Evolutionary conservation across 495 filamentous ascomycete species (phyloP).

Genomic region (Rostrohypoxylon terebratum): DNA sequence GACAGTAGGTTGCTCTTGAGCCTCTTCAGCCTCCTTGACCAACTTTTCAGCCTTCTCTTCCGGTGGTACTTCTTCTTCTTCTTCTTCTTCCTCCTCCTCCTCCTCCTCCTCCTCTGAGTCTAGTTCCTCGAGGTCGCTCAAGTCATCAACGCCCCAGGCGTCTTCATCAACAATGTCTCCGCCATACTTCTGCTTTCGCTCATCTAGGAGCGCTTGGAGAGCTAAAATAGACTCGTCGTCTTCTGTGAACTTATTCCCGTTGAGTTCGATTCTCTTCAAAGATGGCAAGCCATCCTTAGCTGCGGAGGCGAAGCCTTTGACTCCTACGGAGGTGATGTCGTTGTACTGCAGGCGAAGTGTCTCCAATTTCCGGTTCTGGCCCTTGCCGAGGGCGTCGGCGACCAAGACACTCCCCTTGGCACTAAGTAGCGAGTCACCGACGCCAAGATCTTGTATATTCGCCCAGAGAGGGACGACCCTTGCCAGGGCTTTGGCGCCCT

Average conservation of each 20-base stretch:
- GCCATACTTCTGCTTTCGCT: conserved; percentile 70
- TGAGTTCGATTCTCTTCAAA: conserved; percentile 87
- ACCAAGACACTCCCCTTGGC: conserved; percentile 81
- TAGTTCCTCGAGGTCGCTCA: conserved; percentile 83
- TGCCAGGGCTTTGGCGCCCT: conserved; percentile 82
- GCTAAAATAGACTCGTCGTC: conserved; percentile 73
- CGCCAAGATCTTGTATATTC: conserved; percentile 81
- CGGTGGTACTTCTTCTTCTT: conserved; percentile 63
- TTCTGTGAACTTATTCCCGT: conserved; percentile 94
- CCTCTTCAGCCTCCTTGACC: conserved; percentile 76
- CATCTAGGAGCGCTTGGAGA: conserved; percentile 64
- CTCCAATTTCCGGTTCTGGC: conserved; percentile 80
- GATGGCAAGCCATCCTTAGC: conserved; percentile 73
- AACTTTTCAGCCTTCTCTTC: conserved; percentile 73
- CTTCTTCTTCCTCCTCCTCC: conserved; percentile 66
- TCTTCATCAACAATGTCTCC: conserved; percentile 71
- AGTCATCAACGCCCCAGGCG: conserved; percentile 84
- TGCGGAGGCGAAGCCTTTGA: conserved; percentile 75
- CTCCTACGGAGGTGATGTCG: conserved; percentile 81
- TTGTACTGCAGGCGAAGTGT: conserved; percentile 91
- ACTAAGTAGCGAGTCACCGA: conserved; percentile 87
- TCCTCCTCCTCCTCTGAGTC: conserved; percentile 79
- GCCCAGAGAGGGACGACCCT: conserved; percentile 79
- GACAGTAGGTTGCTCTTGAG: conserved; percentile 77
- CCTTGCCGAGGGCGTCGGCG: conserved; percentile 76